Conservation (phyloP, 1,284 basidiomycete genomes). For the Rhodotorula mucilaginosa region DNA sequence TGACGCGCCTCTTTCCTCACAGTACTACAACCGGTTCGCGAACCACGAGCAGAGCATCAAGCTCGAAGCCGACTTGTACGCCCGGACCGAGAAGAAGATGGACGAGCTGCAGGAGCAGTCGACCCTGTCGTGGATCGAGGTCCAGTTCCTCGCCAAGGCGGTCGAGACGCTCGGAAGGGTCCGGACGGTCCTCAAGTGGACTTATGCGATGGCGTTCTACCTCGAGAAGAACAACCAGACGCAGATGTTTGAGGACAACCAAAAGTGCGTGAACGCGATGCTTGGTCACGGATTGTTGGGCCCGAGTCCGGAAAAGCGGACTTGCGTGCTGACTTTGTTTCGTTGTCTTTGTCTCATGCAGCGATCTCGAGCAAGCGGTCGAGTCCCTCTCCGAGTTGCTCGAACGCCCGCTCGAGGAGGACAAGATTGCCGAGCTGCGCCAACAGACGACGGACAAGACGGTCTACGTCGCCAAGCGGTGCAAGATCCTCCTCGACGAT, state of each 20-base stretch:
- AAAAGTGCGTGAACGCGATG: constrained; percentile 59
- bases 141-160: constrained; percentile 97
- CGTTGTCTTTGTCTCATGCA: constrained; percentile 44
- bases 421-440: constrained; percentile 74
- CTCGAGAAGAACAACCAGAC: constrained; percentile 82
- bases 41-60: constrained; percentile 98
- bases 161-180: constrained; percentile 73
- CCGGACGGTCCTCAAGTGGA: constrained; percentile 97
- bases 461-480: constrained; percentile 69
- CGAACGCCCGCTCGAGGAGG: constrained; percentile 83
- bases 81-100: constrained; percentile 99
- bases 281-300: constrained; percentile 11
- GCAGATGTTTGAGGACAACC: constrained; percentile 95
- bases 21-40: constrained; percentile 98
- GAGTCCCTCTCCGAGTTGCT: constrained; percentile 90
- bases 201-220: constrained; percentile 99
- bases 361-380: constrained; percentile 90
- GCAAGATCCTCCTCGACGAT: constrained; percentile 91
- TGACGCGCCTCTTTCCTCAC: too few species aligned
- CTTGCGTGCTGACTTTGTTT: neutral
- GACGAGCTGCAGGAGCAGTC: constrained; percentile 96
- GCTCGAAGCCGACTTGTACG: constrained; percentile 85
- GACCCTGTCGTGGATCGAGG: constrained; percentile 94
- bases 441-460: constrained; percentile 94
- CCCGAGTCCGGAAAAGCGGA: neutral